Evolutionary conservation across 73 alveolate genomes (phyloP), one percentile per base, ranked within the genome.

Genomic region (Symbiodinium natans): DNA sequence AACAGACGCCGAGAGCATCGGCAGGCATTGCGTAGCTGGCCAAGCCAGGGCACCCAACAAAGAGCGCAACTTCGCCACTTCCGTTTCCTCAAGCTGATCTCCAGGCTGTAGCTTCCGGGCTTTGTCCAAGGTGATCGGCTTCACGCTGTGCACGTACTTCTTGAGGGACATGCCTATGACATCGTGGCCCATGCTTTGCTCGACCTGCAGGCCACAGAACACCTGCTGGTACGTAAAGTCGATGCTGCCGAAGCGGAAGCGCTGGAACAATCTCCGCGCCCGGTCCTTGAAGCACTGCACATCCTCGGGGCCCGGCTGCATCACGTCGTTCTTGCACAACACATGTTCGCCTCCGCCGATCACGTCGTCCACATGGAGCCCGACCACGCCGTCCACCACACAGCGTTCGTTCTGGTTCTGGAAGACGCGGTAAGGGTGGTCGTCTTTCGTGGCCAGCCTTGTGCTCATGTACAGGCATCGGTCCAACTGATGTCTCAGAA

Each of bases 51-150:
- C 92, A 0, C 92, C 92, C 1, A 83, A 13, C 31, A 83, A 7
- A 13, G 92, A 56, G 10, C 92, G 39, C 71, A 42, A 9, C 2
- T 4, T 4, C 2, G 59, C 15, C 0, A 13, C 19, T 1, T 39
- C 59, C 21, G 8, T 82, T 10, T 41, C 92, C 0, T 41, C 92
- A 3, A 42, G 48, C 5, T 41, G 42, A 10, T 40, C 74, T 1
- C n/a, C n/a, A n/a, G n/a, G n/a, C n/a, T 13, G 42, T 7, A 41
- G 27, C 42, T 83, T 83, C 29, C 92, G 40, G 1, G 29, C 31
- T 41, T 83, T 83, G 27, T 83, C 92, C 33, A 83, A 1, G 31
- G 92, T 42, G 68, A 42, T 21, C 7, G 92, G 92, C 33, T 42
- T 41, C 33, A 83, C 43, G 27, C 48, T 40, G n/a, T 42, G 43